A percentile compares a stretch with the other conserved stretches of the same genome.
Evolutionary conservation across 208 protist species (phyloP).

Genomic region (Leishmania mexicana): DNA sequence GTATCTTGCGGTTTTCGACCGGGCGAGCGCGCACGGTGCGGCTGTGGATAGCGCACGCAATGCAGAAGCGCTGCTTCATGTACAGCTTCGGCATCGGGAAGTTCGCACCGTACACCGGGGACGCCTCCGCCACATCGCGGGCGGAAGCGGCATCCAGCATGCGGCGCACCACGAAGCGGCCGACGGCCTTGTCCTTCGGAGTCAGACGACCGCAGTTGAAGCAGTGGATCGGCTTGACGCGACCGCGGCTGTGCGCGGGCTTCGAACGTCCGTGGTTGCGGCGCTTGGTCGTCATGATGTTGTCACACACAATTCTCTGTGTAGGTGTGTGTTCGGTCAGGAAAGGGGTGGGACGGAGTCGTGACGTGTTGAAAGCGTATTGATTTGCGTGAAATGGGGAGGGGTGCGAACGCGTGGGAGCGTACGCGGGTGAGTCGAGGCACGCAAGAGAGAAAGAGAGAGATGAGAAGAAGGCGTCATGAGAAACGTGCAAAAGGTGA

Average conservation of each 20-base stretch:
- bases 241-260: constrained; percentile 90
- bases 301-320: constrained; percentile 14
- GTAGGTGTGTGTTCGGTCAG: not conserved
- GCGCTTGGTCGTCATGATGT: constrained; percentile 92
- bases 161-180: constrained; percentile 98
- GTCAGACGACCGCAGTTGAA: constrained; percentile 93
- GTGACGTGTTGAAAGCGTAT: not conserved
- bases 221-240: constrained; percentile 92
- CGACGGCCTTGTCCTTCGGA: constrained; percentile 98
- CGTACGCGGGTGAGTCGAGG: not conserved
- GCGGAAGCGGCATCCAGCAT: constrained; percentile 98
- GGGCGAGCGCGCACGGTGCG: constrained; percentile 95
- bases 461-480: not conserved
- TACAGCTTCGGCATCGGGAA: constrained; percentile 99
- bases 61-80: constrained; percentile 99
- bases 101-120: constrained; percentile 89
- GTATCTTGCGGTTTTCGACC: constrained; percentile 79
- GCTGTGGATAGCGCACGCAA: constrained; percentile 99
- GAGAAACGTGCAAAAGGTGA: not conserved
- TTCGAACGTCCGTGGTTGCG: constrained; percentile 94
- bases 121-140: constrained; percentile 97
- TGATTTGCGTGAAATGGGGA: not conserved
- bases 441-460: constrained; percentile 3
- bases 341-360: not conserved
- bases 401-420: not conserved